These are phyloP conservation scores for Allium fistulosum DNA, from an alignment of 106 monocot genomes.

Conservation along the genomic window DNA sequence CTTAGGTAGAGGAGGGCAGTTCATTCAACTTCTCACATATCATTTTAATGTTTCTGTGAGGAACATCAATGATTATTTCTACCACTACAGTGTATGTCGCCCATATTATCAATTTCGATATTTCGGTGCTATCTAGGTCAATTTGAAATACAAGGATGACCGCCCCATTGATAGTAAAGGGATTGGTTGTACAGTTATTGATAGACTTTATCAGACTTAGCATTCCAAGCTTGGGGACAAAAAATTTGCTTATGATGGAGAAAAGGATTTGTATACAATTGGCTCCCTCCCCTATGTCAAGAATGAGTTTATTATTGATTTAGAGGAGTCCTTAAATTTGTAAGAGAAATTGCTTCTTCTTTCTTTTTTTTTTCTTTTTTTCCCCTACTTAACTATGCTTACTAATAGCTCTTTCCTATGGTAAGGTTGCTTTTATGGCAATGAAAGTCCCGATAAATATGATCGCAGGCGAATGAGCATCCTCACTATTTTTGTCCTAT, in stretches of 20 bases:
- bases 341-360: constrained; percentile 1
- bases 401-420: not conserved
- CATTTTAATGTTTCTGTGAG: constrained; percentile 56
- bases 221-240: too few relatives aligned
- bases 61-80: constrained; percentile 53
- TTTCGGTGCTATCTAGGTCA: too few relatives aligned
- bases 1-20: constrained; percentile 39
- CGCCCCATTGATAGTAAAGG: too few relatives aligned
- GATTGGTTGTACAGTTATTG: too few relatives aligned
- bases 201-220: too few relatives aligned
- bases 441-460: constrained; percentile 50
- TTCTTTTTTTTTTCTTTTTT: too few relatives aligned
- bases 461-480: constrained; percentile 39
- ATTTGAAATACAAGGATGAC: too few relatives aligned
- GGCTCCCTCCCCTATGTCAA: constrained; percentile 74
- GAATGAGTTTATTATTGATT: constrained; percentile 69
- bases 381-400: too few relatives aligned
- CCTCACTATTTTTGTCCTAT: too few relatives aligned
- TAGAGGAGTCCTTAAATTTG: constrained; percentile 62
- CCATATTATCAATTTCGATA: not conserved
- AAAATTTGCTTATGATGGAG: not conserved
- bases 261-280: constrained; percentile 71
- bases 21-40: constrained; percentile 43
- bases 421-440: constrained; percentile 5
- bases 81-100: constrained; percentile 71